A percentile compares a stretch with the other conserved stretches of the same genome.
phyloP scores from a whole-genome alignment of 2,329 filamentous ascomycete species.

The Pyrenophora seminiperda region DNA sequence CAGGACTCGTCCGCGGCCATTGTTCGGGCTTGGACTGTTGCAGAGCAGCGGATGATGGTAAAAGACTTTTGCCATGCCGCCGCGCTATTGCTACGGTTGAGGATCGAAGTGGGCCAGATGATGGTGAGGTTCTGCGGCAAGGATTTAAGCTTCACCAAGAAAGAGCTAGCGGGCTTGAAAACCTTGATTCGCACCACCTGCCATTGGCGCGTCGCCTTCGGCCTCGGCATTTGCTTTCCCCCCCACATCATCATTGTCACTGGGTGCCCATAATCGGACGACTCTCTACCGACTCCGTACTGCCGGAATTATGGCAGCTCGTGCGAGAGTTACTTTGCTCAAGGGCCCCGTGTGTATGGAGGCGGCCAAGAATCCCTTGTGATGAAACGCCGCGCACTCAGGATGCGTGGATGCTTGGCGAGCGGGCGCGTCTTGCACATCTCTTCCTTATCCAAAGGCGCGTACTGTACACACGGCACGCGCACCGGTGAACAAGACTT shows the following conservation, averaged over 20 bases:
- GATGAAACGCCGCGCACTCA: background rate
- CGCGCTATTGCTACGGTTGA: conserved; percentile 20
- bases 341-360: background rate
- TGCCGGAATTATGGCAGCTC: conserved; percentile 7
- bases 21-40: conserved; percentile 14
- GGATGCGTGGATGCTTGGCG: background rate
- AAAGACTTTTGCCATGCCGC: conserved; percentile 13
- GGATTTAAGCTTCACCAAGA: conserved; percentile 17
- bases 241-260: conserved; percentile 7
- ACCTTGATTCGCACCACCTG: conserved; percentile 3
- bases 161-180: conserved; percentile 12
- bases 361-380: background rate
- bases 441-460: too few species aligned
- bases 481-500: background rate
- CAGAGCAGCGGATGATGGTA: conserved; percentile 19
- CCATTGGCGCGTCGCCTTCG: conserved; percentile 4
- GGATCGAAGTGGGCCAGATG: conserved; percentile 12
- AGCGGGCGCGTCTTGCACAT: background rate
- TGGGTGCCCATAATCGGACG: background rate
- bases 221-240: conserved; percentile 3
- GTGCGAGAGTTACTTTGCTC: conserved; percentile 7
- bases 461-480: too few species aligned
- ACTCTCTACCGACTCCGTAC: background rate
- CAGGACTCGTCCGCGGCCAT: conserved; percentile 11
- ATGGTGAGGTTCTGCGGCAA: conserved; percentile 13